These are phyloP conservation scores for Heracleum sosnowskyi DNA, from an alignment of 129 eudicot species.

Conservation along the genomic window DNA sequence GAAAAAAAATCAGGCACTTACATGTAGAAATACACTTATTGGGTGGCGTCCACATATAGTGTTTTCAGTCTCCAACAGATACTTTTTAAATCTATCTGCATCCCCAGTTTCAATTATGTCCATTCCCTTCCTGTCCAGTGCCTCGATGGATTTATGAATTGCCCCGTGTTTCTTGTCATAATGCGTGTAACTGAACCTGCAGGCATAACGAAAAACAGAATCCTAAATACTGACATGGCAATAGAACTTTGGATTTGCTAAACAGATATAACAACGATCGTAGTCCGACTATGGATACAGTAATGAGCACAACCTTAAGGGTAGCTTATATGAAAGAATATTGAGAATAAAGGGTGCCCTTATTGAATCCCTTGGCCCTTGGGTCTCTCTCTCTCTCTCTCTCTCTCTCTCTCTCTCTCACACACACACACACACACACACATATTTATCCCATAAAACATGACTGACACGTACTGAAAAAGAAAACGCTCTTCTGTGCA, in stretches of 20 bases:
- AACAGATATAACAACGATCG: not conserved
- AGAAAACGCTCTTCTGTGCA: not conserved
- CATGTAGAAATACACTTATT: constrained; percentile 85
- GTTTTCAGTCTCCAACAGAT: constrained; percentile 70
- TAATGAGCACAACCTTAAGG: not conserved
- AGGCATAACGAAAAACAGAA: not conserved
- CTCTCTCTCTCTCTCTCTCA: no score
- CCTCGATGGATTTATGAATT: constrained; percentile 83
- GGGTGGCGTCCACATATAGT: constrained; percentile 99
- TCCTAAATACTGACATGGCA: not conserved
- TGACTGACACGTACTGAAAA: not conserved
- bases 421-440: not conserved
- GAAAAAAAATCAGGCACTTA: constrained; percentile 20
- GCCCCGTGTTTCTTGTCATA: constrained; percentile 82
- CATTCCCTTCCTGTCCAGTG: constrained; percentile 89
- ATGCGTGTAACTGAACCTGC: constrained; percentile 70
- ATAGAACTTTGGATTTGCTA: not conserved
- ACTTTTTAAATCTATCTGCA: constrained; percentile 66
- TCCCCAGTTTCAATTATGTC: constrained; percentile 88
- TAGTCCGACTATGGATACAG: not conserved
- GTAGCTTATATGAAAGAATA: not conserved
- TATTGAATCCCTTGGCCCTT: not conserved
- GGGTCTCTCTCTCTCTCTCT: not conserved
- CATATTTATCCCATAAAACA: not conserved
- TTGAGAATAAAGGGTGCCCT: not conserved